phyloP scores from a whole-genome alignment of 768 basidiomycete genomes.

The Amanita rubescens region DNA sequence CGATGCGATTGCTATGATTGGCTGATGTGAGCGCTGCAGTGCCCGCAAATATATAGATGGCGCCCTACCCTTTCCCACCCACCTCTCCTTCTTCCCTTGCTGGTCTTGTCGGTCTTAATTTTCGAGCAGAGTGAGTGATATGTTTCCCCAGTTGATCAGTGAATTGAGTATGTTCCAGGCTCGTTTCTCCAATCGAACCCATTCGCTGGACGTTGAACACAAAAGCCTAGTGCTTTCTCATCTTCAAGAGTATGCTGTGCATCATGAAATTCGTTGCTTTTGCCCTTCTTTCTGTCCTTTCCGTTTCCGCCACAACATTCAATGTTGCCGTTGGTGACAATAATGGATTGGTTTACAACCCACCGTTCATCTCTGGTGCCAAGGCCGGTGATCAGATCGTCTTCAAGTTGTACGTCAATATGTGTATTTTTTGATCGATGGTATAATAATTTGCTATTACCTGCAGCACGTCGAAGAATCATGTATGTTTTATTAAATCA shows the following conservation, averaged over 20 bases:
- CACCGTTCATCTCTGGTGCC: neutral
- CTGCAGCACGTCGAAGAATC: conserved; percentile 1
- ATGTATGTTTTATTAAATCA: neutral
- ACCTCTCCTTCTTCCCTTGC: neutral
- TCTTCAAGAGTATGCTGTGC: neutral
- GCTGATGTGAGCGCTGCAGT: too few relatives aligned
- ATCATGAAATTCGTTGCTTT: neutral
- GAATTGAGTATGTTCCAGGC: neutral
- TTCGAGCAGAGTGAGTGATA: conserved; percentile 1
- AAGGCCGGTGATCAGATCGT: conserved; percentile 3
- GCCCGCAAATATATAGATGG: too few relatives aligned
- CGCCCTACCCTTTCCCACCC: neutral
- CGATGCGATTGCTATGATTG: too few relatives aligned
- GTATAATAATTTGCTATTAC: neutral
- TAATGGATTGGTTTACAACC: conserved; percentile 1
- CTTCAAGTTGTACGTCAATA: conserved; percentile 4
- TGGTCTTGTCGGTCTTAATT: neutral
- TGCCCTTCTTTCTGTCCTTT: neutral
- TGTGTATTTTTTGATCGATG: too few relatives aligned
- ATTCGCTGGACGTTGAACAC: conserved; percentile 4
- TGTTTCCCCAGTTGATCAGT: neutral
- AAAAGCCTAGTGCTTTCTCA: neutral
- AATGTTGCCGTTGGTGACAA: conserved; percentile 3
- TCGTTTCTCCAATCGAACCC: neutral
- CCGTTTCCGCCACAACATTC: conserved; percentile 2